Evolutionary conservation across 2,329 filamentous ascomycete genomes (phyloP).

Genomic region (Aspergillus fijiensis): DNA sequence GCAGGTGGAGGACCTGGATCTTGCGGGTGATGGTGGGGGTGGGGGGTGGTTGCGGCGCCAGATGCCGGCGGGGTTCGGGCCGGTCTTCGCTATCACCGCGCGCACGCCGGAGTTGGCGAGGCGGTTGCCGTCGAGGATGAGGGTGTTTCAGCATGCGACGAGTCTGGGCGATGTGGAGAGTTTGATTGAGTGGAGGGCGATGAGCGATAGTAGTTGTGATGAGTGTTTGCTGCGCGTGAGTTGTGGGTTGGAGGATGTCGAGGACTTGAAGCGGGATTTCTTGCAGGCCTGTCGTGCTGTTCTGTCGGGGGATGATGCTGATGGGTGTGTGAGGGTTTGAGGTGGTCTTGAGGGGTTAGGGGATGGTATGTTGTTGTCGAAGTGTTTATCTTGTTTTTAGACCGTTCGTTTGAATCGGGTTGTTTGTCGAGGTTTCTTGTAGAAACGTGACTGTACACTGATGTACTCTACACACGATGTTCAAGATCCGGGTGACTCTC

Average conservation of each 20-base stretch:
- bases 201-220: neutral
- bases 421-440: no score
- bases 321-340: no score
- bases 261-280: neutral
- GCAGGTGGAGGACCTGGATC: neutral
- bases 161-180: constrained; percentile 1
- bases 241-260: neutral
- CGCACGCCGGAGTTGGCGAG: neutral
- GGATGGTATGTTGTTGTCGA: no score
- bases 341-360: no score
- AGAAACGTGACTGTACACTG: no score
- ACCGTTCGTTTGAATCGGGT: no score
- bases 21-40: no score
- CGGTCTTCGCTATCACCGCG: neutral
- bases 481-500: no score
- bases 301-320: no score
- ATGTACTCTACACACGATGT: no score
- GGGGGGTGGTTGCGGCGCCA: neutral
- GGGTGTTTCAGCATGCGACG: neutral
- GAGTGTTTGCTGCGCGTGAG: neutral
- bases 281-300: neutral
- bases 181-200: neutral
- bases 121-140: neutral
- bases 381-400: no score
- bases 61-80: neutral